Conservation (phyloP, 768 basidiomycete genomes). For the Sporobolomyces phaffii region DNA sequence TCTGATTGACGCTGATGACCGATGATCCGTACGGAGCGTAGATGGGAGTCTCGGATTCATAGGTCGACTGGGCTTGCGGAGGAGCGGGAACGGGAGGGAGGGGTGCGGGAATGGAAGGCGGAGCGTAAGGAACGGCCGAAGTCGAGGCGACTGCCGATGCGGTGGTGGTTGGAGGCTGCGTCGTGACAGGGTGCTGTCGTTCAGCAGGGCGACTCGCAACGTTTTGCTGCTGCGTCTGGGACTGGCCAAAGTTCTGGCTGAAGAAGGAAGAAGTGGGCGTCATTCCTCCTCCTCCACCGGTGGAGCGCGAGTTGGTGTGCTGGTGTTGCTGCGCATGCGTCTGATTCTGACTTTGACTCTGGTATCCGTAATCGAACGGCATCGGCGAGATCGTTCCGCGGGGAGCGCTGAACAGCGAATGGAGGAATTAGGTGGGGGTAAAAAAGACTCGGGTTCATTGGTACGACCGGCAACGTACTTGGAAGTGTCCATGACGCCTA, state of each 20-base stretch:
- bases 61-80: background rate
- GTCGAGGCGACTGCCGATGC: background rate
- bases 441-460: too few species aligned
- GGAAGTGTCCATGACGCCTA: slow-evolving; percentile 18
- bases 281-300: slow-evolving; percentile 3
- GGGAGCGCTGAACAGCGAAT: background rate
- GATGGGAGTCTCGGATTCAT: slow-evolving; percentile 14
- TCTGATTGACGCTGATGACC: slow-evolving; percentile 29
- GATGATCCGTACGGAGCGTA: slow-evolving; percentile 35
- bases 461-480: slow-evolving; percentile 13
- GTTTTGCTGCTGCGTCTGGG: slow-evolving; percentile 2
- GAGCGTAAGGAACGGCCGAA: background rate
- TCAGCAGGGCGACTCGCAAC: background rate
- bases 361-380: slow-evolving; percentile 20
- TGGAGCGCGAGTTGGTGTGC: background rate
- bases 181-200: background rate
- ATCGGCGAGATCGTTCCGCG: slow-evolving; percentile 16
- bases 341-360: background rate
- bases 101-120: background rate
- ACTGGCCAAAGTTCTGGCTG: background rate
- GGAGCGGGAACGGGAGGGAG: background rate
- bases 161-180: background rate
- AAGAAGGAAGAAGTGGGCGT: slow-evolving; percentile 19
- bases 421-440: background rate
- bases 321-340: background rate